Base-by-base conservation (phyloP, 129 eudicot genomes). In the Pseudognaphalium luteoalbum region DNA sequence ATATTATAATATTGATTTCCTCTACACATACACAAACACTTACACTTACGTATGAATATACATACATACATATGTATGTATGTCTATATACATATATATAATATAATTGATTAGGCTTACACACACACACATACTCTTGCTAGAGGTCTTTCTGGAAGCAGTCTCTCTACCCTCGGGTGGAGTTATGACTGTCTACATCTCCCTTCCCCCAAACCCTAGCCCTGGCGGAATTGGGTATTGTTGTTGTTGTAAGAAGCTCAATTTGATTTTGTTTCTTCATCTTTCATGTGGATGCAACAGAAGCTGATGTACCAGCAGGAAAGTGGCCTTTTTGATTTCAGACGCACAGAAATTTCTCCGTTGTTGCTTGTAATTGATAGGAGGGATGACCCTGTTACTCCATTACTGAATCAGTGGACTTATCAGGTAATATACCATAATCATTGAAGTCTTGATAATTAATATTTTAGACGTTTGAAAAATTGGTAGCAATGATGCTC, bases 291-390 rank as follows among this genome's bases (percentile, higher is more conserved):
- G 57, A 66, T 67, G 54, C 82, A 67, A 73, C 92, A 95, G 99
- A 95, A 91, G 86, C 90, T 95, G 89, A 95, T 91, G 97, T 95
- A 95, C 82, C 96, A 95, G 89, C 99, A 89, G 83, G 99, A 95
- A 82, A 95, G 99, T 86, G 95, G 99, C 69, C 99, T 95, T 41
- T 95, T 95, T 82, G 99, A 95, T 88, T 95, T 95, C 74, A 88
- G 99, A 70, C 89, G 99, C 70, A 80, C 93, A 67, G 97, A 95
- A 85, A 85, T 90, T 82, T 88, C 98, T 39, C 98, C 99, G 5
- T 77, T 95, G 87, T 85, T 95, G 88, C 86, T 95, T 50, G 83
- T 95, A 75, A 78, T 95, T 63, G 99, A 95, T 83, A 86, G 99
- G 83, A 85, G 99, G 66, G 97, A 95, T 60, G 99, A 95, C 70